These are phyloP conservation scores for Talaromyces amestolkiae DNA, from an alignment of 2,329 filamentous ascomycete species.

Conservation along the genomic window DNA sequence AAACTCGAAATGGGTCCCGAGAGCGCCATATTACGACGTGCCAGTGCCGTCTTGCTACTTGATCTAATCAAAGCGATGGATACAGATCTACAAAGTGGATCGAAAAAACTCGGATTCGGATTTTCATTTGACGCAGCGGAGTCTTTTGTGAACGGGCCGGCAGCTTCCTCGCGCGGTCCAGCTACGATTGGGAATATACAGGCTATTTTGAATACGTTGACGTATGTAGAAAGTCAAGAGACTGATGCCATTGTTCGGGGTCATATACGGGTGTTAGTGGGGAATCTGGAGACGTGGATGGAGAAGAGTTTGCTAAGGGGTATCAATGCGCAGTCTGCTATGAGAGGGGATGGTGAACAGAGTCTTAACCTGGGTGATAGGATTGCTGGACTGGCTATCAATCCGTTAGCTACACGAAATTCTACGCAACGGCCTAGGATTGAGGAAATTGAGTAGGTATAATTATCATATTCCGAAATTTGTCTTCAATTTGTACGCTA, in stretches of 20 bases:
- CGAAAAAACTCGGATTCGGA: slow-evolving; percentile 38
- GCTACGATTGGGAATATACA: slow-evolving; percentile 40
- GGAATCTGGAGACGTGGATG: slow-evolving; percentile 44
- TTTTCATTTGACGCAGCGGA: slow-evolving; percentile 33
- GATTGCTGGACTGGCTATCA: slow-evolving; percentile 39
- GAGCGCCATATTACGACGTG: slow-evolving; percentile 43
- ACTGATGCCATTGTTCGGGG: slow-evolving; percentile 40
- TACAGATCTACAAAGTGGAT: slow-evolving; percentile 30
- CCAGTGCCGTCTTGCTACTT: slow-evolving; percentile 40
- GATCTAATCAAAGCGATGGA: slow-evolving; percentile 43
- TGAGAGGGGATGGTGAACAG: slow-evolving; percentile 11
- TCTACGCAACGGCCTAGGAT: slow-evolving; percentile 32
- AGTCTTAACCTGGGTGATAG: slow-evolving; percentile 36
- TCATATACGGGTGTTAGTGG: slow-evolving; percentile 40
- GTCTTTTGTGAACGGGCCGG: not conserved
- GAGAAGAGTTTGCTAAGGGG: slow-evolving; percentile 44
- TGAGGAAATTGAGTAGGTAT: slow-evolving; percentile 42
- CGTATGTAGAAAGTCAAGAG: slow-evolving; percentile 39
- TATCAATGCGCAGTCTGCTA: slow-evolving; percentile 27
- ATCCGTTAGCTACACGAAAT: slow-evolving; percentile 31
- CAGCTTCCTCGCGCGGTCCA: slow-evolving; percentile 16
- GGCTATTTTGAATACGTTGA: slow-evolving; percentile 36
- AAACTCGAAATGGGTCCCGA: slow-evolving; percentile 37
- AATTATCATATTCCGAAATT: not conserved
- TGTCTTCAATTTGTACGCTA: slow-evolving; percentile 17